Conservation (phyloP, 768 basidiomycete species). For the Naganishia randhawae region DNA sequence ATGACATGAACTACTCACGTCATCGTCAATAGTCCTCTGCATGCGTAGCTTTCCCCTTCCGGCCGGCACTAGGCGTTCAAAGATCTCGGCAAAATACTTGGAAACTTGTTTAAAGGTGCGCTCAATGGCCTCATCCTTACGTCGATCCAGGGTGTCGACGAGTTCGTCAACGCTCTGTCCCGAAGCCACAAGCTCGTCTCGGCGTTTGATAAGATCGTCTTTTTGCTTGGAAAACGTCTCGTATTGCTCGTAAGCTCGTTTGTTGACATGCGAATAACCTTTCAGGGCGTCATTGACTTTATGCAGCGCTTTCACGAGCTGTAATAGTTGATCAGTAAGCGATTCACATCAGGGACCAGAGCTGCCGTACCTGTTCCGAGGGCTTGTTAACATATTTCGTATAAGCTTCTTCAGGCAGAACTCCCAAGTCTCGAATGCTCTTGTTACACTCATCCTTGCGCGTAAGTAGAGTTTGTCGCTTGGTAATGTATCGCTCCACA, state of each 20-base stretch:
- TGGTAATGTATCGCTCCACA: slow-evolving; percentile 88
- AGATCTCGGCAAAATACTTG: slow-evolving; percentile 93
- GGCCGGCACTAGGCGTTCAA: slow-evolving; percentile 90
- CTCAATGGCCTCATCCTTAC: slow-evolving; percentile 98
- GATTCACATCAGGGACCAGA: background rate
- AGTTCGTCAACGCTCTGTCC: slow-evolving; percentile 86
- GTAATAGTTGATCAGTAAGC: slow-evolving; percentile 15
- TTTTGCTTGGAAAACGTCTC: slow-evolving; percentile 96
- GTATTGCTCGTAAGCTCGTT: slow-evolving; percentile 98
- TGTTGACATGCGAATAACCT: slow-evolving; percentile 97
- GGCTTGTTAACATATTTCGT: slow-evolving; percentile 86
- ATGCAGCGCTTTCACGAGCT: slow-evolving; percentile 93
- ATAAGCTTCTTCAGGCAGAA: slow-evolving; percentile 94
- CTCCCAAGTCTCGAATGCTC: slow-evolving; percentile 92
- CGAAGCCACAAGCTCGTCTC: slow-evolving; percentile 86
- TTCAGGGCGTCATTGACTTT: slow-evolving; percentile 86
- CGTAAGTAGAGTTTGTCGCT: slow-evolving; percentile 74
- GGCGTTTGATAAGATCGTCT: slow-evolving; percentile 77
- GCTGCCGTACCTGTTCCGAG: slow-evolving; percentile 68
- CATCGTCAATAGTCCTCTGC: slow-evolving; percentile 74
- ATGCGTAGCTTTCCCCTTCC: slow-evolving; percentile 89
- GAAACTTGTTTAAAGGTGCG: slow-evolving; percentile 97
- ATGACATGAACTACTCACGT: slow-evolving; percentile 9
- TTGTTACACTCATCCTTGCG: slow-evolving; percentile 92
- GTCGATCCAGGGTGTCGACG: slow-evolving; percentile 86